Percentiles rank a stretch among this genome's conserved stretches.
Conservation (phyloP, 2,329 filamentous ascomycete genomes). For the Penicillium capsulatum region DNA sequence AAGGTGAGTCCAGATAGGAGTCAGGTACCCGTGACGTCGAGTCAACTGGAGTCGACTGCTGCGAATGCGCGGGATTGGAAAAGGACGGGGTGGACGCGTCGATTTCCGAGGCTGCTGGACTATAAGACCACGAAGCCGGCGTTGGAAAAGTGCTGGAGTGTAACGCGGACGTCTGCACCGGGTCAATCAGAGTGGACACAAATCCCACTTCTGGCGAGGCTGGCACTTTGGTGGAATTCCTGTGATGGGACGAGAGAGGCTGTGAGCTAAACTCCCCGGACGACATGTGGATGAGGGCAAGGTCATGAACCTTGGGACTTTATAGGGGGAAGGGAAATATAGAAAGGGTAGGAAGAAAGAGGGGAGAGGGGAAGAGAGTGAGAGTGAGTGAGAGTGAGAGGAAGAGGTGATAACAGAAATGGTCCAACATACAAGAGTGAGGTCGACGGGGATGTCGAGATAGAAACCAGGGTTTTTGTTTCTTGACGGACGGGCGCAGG, state of each 20-base stretch:
- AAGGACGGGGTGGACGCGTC: slow-evolving; percentile 5
- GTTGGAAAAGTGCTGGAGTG: slow-evolving; percentile 9
- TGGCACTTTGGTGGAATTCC: slow-evolving; percentile 11
- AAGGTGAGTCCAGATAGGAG: slow-evolving; percentile 6
- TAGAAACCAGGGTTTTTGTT: slow-evolving; percentile 12
- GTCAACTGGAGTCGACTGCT: slow-evolving; percentile 12
- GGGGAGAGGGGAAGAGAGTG: slow-evolving; percentile 4
- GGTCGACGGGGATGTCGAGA: slow-evolving; percentile 1
- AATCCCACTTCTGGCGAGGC: slow-evolving; percentile 7
- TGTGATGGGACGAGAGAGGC: slow-evolving; percentile 14
- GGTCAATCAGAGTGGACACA: slow-evolving; percentile 10
- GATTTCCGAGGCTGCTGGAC: slow-evolving; percentile 4
- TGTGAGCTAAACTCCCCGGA: slow-evolving; percentile 18
- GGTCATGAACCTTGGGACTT: slow-evolving; percentile 17
- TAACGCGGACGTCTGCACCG: slow-evolving; percentile 15
- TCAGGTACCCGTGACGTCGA: slow-evolving; percentile 6
- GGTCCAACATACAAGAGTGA: slow-evolving; percentile 15
- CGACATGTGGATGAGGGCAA: slow-evolving; percentile 19
- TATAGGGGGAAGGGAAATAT: slow-evolving; percentile 9
- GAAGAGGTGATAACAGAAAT: slow-evolving; percentile 4
- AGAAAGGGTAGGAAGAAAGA: slow-evolving; percentile 4
- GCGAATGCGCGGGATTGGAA: slow-evolving; percentile 6
- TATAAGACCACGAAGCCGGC: slow-evolving; percentile 13
- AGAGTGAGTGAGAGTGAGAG: slow-evolving; percentile 10
- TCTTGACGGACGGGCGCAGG: slow-evolving; percentile 16